A percentile compares a stretch with the other conserved stretches of the same genome.
Conservation (phyloP, 2,329 filamentous ascomycete genomes). For the Aspergillus sp. region DNA sequence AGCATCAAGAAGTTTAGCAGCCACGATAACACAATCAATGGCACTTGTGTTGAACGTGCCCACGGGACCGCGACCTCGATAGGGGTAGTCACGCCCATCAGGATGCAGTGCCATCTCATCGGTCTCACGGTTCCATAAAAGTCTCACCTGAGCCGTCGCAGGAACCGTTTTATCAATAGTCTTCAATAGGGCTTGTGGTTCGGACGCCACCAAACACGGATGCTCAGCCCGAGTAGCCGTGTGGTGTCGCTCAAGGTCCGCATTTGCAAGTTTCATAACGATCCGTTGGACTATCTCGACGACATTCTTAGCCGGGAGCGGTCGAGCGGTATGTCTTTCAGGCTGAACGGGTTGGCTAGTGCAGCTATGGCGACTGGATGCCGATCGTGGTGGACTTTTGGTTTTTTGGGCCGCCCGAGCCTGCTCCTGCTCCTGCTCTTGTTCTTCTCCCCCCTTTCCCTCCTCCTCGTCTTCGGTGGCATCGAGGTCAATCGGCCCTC, state of each 20-base stretch:
- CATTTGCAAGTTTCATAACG: slow-evolving; percentile 28
- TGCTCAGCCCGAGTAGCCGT: slow-evolving; percentile 15
- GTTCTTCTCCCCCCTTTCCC: neutral
- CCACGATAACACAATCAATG: slow-evolving; percentile 35
- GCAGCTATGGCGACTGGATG: neutral
- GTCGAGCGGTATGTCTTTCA: neutral
- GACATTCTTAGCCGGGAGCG: slow-evolving; percentile 1
- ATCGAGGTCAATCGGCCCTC: neutral
- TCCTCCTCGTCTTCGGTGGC: neutral
- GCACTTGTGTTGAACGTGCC: slow-evolving; percentile 22
- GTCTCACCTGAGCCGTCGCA: slow-evolving; percentile 16
- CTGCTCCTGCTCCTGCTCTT: neutral
- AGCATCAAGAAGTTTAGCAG: slow-evolving; percentile 35
- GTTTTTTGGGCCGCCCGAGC: neutral
- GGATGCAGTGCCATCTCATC: slow-evolving; percentile 18
- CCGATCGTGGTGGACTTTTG: neutral
- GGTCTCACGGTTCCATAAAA: slow-evolving; percentile 8
- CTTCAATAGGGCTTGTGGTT: slow-evolving; percentile 15
- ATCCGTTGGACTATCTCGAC: slow-evolving; percentile 24
- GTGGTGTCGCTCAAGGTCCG: slow-evolving; percentile 31
- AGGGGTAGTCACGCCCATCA: slow-evolving; percentile 20
- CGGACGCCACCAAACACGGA: slow-evolving; percentile 13
- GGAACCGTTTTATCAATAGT: slow-evolving; percentile 17
- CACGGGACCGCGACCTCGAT: slow-evolving; percentile 34
- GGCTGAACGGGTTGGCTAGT: no score